Conservation (phyloP, 768 basidiomycete species). For the Tricholoma flavovirens region DNA sequence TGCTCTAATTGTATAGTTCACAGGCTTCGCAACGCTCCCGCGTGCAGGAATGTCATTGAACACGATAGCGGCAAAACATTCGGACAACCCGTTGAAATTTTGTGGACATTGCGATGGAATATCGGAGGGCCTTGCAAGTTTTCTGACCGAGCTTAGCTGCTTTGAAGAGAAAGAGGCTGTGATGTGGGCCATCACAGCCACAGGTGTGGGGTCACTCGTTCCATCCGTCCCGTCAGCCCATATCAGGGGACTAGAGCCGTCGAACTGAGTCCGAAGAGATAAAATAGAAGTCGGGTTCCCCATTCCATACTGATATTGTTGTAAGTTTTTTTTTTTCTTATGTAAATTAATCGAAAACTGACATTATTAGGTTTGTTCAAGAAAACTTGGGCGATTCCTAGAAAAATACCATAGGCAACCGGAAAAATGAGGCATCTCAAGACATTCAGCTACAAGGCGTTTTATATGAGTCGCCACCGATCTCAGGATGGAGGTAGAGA, state of each 20-base stretch:
- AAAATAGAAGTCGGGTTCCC: conserved; percentile 49
- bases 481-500: not conserved
- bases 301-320: conserved; percentile 48
- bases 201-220: conserved; percentile 46
- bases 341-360: conserved; percentile 16
- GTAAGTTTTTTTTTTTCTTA: not conserved
- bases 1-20: conserved; percentile 68
- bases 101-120: conserved; percentile 59
- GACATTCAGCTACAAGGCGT: conserved; percentile 42
- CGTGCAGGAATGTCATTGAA: conserved; percentile 53
- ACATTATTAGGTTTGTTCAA: conserved; percentile 58
- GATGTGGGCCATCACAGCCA: conserved; percentile 55
- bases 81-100: conserved; percentile 66
- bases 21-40: conserved; percentile 23
- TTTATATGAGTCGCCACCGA: not conserved
- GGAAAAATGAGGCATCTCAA: conserved; percentile 60
- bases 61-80: conserved; percentile 63
- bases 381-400: conserved; percentile 59
- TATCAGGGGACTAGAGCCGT: conserved; percentile 45
- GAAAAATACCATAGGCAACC: conserved; percentile 60
- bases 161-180: conserved; percentile 42
- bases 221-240: conserved; percentile 70
- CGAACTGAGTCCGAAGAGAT: conserved; percentile 42
- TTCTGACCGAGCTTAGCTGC: conserved; percentile 45
- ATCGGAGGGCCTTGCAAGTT: conserved; percentile 40